phyloP scores from a whole-genome alignment of 495 filamentous ascomycete genomes.

The Aspergillus nanangensis region DNA sequence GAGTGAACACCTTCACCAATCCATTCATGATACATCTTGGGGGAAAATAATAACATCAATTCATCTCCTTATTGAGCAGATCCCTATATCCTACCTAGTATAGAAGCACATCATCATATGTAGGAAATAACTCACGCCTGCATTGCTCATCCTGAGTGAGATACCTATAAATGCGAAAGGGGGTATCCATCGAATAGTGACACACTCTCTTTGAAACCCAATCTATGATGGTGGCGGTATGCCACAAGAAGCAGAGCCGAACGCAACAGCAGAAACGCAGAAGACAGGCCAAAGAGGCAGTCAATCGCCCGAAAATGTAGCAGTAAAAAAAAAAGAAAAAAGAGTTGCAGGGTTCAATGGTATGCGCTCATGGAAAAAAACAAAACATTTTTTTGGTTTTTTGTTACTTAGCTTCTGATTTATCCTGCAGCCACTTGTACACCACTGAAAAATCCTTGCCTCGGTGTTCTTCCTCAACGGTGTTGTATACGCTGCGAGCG shows the following conservation, averaged over 20 bases:
- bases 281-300: not conserved
- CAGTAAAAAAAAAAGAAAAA: not conserved
- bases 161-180: not conserved
- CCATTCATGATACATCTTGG: no score
- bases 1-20: no score
- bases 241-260: not conserved
- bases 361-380: no score
- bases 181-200: not conserved
- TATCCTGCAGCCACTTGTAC: conserved; percentile 62
- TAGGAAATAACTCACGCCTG: no score
- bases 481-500: conserved; percentile 65
- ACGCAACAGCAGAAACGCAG: not conserved
- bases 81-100: no score
- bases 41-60: no score
- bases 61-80: no score
- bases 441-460: conserved; percentile 84
- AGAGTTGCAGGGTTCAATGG: no score
- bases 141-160: no score
- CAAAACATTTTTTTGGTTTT: no score
- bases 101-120: no score
- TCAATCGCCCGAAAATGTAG: not conserved
- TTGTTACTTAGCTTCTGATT: conserved; percentile 29
- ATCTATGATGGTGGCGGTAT: not conserved
- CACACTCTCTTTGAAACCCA: not conserved
- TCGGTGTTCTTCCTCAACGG: conserved; percentile 52